These are phyloP conservation scores for Pisolithus tinctorius DNA, from an alignment of 768 basidiomycete genomes.

Conservation along the genomic window DNA sequence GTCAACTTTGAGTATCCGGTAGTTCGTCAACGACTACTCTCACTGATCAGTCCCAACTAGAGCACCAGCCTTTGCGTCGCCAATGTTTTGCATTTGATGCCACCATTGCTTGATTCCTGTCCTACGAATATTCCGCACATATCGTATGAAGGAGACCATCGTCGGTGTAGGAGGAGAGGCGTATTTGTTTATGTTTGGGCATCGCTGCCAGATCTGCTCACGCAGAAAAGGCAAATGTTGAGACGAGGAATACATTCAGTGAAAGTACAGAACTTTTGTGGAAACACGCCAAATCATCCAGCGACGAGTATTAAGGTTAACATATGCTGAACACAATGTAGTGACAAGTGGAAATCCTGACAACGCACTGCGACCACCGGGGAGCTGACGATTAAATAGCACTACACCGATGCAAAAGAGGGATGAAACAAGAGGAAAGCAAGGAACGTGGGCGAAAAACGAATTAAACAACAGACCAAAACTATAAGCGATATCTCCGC, in stretches of 20 bases:
- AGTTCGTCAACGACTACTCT: conserved; percentile 25
- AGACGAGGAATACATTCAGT: background rate
- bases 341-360: background rate
- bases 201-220: background rate
- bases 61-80: conserved; percentile 85
- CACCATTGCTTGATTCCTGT: conserved; percentile 84
- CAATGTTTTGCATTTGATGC: conserved; percentile 88
- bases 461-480: conserved; percentile 21
- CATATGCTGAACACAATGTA: background rate
- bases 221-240: background rate
- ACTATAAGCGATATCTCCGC: conserved; percentile 19
- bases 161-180: conserved; percentile 5
- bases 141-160: conserved; percentile 72
- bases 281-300: background rate
- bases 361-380: background rate
- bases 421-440: background rate
- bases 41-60: conserved; percentile 78
- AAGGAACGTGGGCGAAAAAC: conserved; percentile 11
- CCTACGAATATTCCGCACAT: conserved; percentile 66
- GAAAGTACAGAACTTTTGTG: background rate
- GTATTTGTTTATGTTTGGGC: conserved; percentile 20
- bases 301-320: background rate
- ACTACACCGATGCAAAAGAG: background rate
- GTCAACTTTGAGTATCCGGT: background rate
- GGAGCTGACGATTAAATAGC: background rate